phyloP scores from a whole-genome alignment of 495 filamentous ascomycete species.

The Sordaria brevicollis region DNA sequence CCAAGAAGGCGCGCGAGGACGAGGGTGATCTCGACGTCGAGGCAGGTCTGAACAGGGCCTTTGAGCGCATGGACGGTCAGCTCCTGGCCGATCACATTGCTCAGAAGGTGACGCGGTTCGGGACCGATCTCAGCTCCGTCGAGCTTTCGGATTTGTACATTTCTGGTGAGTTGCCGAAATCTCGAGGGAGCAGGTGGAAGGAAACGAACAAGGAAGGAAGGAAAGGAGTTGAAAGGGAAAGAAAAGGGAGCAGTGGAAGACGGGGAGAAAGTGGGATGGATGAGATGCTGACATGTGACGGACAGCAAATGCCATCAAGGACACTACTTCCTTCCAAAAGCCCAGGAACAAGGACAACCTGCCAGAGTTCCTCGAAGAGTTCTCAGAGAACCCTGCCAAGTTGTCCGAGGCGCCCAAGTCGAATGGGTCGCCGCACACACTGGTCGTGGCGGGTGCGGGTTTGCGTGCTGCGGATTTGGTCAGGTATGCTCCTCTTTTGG shows the following conservation, averaged over 20 bases:
- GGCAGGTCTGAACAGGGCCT: constrained; percentile 66
- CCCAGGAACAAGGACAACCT: constrained; percentile 56
- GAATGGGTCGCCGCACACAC: constrained; percentile 74
- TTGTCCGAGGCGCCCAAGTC: constrained; percentile 53
- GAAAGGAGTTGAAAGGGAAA: no score
- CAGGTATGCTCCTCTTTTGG: constrained; percentile 35
- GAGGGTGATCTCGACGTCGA: constrained; percentile 53
- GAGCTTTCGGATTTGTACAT: constrained; percentile 77
- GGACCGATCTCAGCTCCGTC: constrained; percentile 65
- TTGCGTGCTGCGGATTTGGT: constrained; percentile 72
- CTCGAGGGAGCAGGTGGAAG: no score
- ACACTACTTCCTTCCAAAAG: constrained; percentile 64
- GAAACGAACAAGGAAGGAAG: background rate
- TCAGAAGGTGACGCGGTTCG: constrained; percentile 67
- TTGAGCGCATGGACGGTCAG: constrained; percentile 69
- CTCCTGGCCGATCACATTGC: constrained; percentile 80
- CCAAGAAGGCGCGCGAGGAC: constrained; percentile 42
- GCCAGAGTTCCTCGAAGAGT: constrained; percentile 63
- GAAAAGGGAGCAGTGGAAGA: background rate
- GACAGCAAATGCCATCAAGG: constrained; percentile 35
- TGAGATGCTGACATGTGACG: background rate
- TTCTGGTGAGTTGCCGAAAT: constrained; percentile 49
- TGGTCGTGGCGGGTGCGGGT: constrained; percentile 70
- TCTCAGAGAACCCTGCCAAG: constrained; percentile 41
- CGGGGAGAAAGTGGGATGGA: background rate